Conservation (phyloP, 2,329 filamentous ascomycete species). For the Aspergillus intermedius region DNA sequence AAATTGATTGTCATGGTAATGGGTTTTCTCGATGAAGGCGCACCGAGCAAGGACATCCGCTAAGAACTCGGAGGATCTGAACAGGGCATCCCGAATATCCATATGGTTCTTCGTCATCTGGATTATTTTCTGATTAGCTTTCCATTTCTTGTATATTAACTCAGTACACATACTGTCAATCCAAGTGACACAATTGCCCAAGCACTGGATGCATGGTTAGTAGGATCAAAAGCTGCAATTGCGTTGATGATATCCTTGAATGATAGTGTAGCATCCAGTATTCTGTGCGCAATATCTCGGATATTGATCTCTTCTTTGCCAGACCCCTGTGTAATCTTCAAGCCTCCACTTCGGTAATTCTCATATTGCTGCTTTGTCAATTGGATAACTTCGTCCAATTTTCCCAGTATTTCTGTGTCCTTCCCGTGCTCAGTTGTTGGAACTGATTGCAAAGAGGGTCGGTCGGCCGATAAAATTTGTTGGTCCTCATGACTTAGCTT, state of each 20-base stretch:
- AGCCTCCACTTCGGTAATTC: constrained; percentile 4
- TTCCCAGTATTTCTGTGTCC: neutral
- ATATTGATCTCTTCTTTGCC: constrained; percentile 4
- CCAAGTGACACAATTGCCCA: constrained; percentile 14
- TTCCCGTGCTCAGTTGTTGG: neutral
- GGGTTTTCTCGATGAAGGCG: constrained; percentile 10
- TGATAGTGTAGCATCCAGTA: constrained; percentile 9
- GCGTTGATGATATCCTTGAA: constrained; percentile 10
- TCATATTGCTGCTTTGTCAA: constrained; percentile 9
- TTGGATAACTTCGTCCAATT: constrained; percentile 6
- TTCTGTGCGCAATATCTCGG: constrained; percentile 5
- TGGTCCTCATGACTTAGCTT: constrained; percentile 6
- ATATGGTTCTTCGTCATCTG: constrained; percentile 11
- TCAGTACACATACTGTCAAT: constrained; percentile 7
- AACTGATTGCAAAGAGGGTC: neutral
- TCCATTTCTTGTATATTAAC: neutral
- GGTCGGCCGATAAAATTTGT: constrained; percentile 2
- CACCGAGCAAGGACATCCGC: constrained; percentile 6
- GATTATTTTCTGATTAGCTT: neutral
- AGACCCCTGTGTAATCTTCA: neutral
- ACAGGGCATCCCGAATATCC: constrained; percentile 6
- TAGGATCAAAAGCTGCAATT: constrained; percentile 9
- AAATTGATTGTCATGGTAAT: constrained; percentile 2
- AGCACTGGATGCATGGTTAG: constrained; percentile 10
- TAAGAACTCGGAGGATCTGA: constrained; percentile 12